A percentile compares a stretch with the other conserved stretches of the same genome.
These are phyloP conservation scores for Colletotrichum lentis DNA, from an alignment of 2,329 filamentous ascomycete species.

Conservation along the genomic window DNA sequence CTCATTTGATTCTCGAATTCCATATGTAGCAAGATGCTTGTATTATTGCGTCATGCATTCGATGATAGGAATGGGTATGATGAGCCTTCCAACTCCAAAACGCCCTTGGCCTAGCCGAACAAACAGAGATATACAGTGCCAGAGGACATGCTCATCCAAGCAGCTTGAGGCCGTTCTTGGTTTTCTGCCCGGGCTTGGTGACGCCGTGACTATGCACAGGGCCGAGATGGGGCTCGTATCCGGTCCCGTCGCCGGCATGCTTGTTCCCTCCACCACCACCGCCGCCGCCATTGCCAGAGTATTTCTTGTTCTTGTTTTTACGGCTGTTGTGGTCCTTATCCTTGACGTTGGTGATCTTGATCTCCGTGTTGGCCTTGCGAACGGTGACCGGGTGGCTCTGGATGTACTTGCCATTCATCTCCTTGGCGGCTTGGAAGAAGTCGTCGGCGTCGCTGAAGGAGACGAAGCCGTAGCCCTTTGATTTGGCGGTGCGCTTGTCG, in stretches of 20 bases:
- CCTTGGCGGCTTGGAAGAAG: conserved; percentile 93
- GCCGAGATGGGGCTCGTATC: conserved; percentile 62
- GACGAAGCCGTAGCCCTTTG: conserved; percentile 95
- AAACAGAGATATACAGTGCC: neutral
- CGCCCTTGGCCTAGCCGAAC: neutral
- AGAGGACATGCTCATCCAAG: conserved; percentile 58
- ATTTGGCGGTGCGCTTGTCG: conserved; percentile 96
- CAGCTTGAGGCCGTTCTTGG: conserved; percentile 70
- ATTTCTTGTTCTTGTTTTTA: conserved; percentile 46
- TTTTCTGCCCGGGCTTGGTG: conserved; percentile 71
- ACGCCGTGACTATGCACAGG: conserved; percentile 61
- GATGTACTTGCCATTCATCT: conserved; percentile 99
- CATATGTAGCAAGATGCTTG: neutral
- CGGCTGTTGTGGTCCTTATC: conserved; percentile 44
- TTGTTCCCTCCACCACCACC: conserved; percentile 45
- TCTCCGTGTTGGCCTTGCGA: conserved; percentile 89
- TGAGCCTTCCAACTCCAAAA: conserved; percentile 17
- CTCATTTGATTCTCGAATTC: neutral
- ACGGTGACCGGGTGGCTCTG: conserved; percentile 93
- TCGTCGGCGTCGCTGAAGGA: conserved; percentile 95
- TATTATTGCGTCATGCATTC: neutral
- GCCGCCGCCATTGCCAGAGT: conserved; percentile 40
- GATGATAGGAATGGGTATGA: conserved; percentile 15
- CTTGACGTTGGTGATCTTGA: conserved; percentile 77
- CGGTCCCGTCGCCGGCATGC: conserved; percentile 47